A percentile compares a stretch with the other conserved stretches of the same genome.
Evolutionary conservation across 176 grass and related monocot species (phyloP).

Genomic region (Bothriochloa decipiens): DNA sequence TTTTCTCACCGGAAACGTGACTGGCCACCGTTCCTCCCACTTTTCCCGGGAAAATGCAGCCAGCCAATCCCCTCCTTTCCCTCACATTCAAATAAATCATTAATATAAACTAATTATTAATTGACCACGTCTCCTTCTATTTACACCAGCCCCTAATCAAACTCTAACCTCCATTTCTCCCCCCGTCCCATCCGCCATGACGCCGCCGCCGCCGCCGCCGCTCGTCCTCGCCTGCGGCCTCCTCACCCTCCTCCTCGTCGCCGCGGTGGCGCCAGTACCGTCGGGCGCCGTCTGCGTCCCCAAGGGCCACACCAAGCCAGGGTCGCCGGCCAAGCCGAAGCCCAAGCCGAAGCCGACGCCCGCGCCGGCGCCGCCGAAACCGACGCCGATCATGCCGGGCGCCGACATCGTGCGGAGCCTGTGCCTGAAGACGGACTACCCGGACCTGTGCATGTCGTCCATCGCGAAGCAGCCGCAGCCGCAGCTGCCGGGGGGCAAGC

Average conservation of each 20-base stretch:
- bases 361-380: neutral
- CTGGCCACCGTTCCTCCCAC: constrained; percentile 21
- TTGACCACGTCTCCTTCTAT: constrained; percentile 27
- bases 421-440: constrained; percentile 54
- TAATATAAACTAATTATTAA: neutral
- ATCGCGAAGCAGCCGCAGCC: constrained; percentile 16
- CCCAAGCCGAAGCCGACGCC: neutral
- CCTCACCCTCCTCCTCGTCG: constrained; percentile 26
- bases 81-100: constrained; percentile 36
- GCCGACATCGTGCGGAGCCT: constrained; percentile 43
- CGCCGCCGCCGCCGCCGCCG: constrained; percentile 32
- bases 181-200: neutral
- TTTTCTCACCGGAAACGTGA: neutral
- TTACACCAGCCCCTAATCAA: neutral
- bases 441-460: constrained; percentile 45
- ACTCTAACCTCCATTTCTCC: constrained; percentile 22
- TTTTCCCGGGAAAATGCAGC: constrained; percentile 39
- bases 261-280: neutral
- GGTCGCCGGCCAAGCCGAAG: neutral
- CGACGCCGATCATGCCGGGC: neutral
- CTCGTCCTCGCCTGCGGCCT: constrained; percentile 9
- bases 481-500: neutral
- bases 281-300: constrained; percentile 37
- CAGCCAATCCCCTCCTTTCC: constrained; percentile 35
- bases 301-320: neutral